Conservation (phyloP, 768 basidiomycete genomes). For the Naganishia vaughanmartiniae region DNA sequence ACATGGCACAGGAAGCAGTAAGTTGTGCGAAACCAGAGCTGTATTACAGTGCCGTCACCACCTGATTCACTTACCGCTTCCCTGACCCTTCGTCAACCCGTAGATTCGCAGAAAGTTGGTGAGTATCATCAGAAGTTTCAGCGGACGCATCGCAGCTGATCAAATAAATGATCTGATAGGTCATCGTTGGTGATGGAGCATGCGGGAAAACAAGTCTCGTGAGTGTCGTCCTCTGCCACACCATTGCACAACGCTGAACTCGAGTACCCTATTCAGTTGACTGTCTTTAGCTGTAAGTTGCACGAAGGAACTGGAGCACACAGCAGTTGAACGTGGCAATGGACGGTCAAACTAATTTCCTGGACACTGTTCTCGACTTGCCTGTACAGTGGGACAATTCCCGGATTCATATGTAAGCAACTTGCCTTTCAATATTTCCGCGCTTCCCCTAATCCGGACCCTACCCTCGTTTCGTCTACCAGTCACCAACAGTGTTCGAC, state of each 20-base stretch:
- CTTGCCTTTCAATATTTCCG: conserved; percentile 4
- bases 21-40: neutral
- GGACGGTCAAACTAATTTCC: neutral
- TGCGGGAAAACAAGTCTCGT: conserved; percentile 70
- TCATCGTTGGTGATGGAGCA: conserved; percentile 87
- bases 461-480: conserved; percentile 23
- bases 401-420: conserved; percentile 41
- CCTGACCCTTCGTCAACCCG: neutral
- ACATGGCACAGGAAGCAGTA: conserved; percentile 18
- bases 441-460: conserved; percentile 19
- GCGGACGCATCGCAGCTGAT: neutral
- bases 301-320: no score
- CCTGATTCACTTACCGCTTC: neutral
- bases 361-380: neutral
- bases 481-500: conserved; percentile 80
- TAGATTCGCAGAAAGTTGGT: conserved; percentile 93
- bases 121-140: neutral
- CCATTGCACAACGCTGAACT: neutral
- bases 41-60: neutral
- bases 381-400: conserved; percentile 47
- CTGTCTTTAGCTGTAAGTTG: conserved; percentile 25
- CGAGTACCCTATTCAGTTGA: conserved; percentile 16
- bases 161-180: conserved; percentile 53
- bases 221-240: conserved; percentile 29
- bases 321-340: neutral